Conservation (phyloP, 257 asterid species). For the Phtheirospermum japonicum region DNA sequence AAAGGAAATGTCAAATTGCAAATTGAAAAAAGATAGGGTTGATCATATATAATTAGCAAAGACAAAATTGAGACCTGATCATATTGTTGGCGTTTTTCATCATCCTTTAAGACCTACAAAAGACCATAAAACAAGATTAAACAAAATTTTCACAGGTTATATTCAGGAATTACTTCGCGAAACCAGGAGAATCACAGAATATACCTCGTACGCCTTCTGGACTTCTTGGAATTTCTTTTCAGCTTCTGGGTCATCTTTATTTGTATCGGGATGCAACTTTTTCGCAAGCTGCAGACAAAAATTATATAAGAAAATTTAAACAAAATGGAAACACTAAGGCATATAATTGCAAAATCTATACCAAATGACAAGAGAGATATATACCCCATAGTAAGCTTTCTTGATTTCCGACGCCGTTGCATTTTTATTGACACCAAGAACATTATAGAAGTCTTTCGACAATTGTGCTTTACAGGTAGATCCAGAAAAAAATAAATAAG, state of each 20-base stretch:
- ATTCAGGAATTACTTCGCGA: not conserved
- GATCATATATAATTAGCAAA: conserved; percentile 2
- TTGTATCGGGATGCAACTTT: conserved; percentile 86
- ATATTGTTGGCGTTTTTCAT: conserved; percentile 76
- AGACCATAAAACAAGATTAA: conserved; percentile 16
- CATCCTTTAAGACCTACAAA: conserved; percentile 85
- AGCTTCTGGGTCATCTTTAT: conserved; percentile 87
- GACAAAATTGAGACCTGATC: conserved; percentile 59
- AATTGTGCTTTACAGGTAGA: conserved; percentile 39
- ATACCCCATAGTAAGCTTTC: conserved; percentile 80
- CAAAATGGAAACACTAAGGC: not conserved
- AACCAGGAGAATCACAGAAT: conserved; percentile 21
- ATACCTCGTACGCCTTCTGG: conserved; percentile 88
- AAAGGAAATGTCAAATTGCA: conserved; percentile 16
- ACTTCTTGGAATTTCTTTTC: conserved; percentile 82
- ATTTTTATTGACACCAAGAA: conserved; percentile 66
- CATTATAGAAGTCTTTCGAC: conserved; percentile 69
- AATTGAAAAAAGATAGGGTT: conserved; percentile 3
- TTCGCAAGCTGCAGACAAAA: conserved; percentile 71
- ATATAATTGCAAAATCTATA: conserved; percentile 4
- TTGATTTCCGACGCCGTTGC: conserved; percentile 86
- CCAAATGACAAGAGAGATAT: conserved; percentile 2
- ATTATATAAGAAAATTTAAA: conserved; percentile 18
- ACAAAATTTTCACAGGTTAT: not conserved
- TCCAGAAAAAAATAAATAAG: not conserved